Evolutionary conservation across 129 eudicot species (phyloP).

Genomic region (Logfia minima): DNA sequence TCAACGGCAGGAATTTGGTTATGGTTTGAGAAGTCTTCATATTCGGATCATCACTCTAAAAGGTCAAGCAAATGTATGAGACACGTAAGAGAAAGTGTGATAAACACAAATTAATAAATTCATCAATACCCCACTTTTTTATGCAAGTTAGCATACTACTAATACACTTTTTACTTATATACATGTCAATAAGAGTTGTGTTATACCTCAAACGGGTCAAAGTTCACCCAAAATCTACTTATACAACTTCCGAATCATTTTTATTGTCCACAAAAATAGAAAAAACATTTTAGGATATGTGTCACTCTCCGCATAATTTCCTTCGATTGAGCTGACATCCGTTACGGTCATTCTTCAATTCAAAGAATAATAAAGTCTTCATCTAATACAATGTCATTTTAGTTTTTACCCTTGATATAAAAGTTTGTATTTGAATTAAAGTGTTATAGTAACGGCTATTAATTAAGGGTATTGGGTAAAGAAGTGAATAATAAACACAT

Average conservation of each 20-base stretch:
- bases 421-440: too few species aligned
- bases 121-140: background rate
- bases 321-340: too few species aligned
- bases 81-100: background rate
- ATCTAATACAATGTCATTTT: too few species aligned
- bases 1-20: constrained; percentile 75
- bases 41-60: constrained; percentile 83
- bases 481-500: background rate
- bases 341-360: too few species aligned
- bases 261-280: background rate
- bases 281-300: too few species aligned
- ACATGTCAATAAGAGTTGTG: too few species aligned
- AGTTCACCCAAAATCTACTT: background rate
- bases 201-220: background rate
- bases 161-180: too few species aligned
- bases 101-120: background rate
- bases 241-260: background rate
- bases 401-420: background rate
- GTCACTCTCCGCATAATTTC: too few species aligned
- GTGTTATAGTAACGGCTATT: background rate
- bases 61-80: background rate
- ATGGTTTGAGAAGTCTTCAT: constrained; percentile 85
- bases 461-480: background rate
- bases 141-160: background rate
- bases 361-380: too few species aligned